These are phyloP conservation scores for Candida pini DNA, from an alignment of 805 yeast genomes.

Conservation along the genomic window DNA sequence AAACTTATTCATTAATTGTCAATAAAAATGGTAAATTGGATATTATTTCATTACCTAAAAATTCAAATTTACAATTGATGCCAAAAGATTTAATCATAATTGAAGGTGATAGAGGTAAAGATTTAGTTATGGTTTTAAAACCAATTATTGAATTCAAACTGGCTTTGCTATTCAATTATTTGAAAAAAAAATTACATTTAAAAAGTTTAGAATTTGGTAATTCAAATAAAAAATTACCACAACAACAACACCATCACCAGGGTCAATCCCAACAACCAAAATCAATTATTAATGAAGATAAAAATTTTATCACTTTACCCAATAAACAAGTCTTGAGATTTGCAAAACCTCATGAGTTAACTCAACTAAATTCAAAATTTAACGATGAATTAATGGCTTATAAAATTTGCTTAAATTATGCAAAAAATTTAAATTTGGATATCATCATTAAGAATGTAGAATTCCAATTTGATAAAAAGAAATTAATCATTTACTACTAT, in stretches of 20 bases:
- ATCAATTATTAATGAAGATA: slow-evolving; percentile 44
- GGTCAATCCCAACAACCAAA: slow-evolving; percentile 12
- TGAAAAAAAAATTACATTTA: slow-evolving; percentile 67
- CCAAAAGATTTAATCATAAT: slow-evolving; percentile 66
- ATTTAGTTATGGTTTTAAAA: slow-evolving; percentile 65
- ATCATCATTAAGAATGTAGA: slow-evolving; percentile 69
- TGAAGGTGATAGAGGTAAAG: slow-evolving; percentile 84
- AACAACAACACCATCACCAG: slow-evolving; percentile 22
- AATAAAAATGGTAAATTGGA: slow-evolving; percentile 48
- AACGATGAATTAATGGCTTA: slow-evolving; percentile 70
- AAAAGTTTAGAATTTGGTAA: slow-evolving; percentile 40
- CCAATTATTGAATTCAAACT: slow-evolving; percentile 57
- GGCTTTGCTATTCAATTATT: slow-evolving; percentile 66
- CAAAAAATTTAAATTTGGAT: slow-evolving; percentile 34
- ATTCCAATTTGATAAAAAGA: slow-evolving; percentile 77
- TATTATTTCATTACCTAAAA: slow-evolving; percentile 59
- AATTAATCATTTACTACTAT: slow-evolving; percentile 65
- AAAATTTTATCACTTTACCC: slow-evolving; percentile 63
- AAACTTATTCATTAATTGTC: slow-evolving; percentile 30
- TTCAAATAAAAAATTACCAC: slow-evolving; percentile 13
- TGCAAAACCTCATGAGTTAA: slow-evolving; percentile 67
- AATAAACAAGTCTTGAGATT: slow-evolving; percentile 73
- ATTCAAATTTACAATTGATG: slow-evolving; percentile 53
- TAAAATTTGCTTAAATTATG: slow-evolving; percentile 51
- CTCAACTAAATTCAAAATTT: slow-evolving; percentile 55